phyloP scores from a whole-genome alignment of 768 basidiomycete genomes.

The Lyophyllum atratum region DNA sequence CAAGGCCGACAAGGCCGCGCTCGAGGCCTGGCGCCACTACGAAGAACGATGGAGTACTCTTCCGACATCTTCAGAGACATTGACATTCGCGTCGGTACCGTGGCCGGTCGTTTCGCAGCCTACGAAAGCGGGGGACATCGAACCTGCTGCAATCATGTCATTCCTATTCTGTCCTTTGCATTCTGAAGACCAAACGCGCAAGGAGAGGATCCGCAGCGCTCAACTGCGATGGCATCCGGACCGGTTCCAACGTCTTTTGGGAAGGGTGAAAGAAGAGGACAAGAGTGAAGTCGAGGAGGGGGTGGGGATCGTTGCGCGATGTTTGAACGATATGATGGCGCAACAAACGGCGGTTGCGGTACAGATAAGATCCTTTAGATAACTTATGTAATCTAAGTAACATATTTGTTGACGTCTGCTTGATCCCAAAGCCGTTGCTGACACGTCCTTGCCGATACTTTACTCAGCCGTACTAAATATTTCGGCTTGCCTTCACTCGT shows the following conservation, averaged over 20 bases:
- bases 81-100: constrained; percentile 66
- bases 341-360: constrained; percentile 27
- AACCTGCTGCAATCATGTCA: constrained; percentile 48
- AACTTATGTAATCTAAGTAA: background rate
- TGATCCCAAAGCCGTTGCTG: constrained; percentile 10
- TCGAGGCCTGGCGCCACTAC: constrained; percentile 64
- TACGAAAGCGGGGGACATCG: constrained; percentile 48
- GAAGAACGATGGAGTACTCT: constrained; percentile 67
- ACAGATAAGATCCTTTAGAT: constrained; percentile 6
- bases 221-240: constrained; percentile 84
- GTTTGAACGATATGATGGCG: constrained; percentile 66
- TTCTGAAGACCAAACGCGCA: constrained; percentile 56
- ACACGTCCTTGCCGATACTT: background rate
- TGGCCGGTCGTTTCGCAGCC: constrained; percentile 64
- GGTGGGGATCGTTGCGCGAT: constrained; percentile 66
- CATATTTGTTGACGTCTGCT: constrained; percentile 7
- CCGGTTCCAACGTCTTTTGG: constrained; percentile 61
- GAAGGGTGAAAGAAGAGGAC: constrained; percentile 54
- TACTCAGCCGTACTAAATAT: constrained; percentile 10
- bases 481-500: constrained; percentile 1
- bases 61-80: constrained; percentile 40
- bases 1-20: constrained; percentile 43
- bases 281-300: constrained; percentile 56
- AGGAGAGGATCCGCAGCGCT: constrained; percentile 66
- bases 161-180: constrained; percentile 72